Evolutionary conservation across 2,329 filamentous ascomycete genomes (phyloP).

Genomic region (Didymella exigua): DNA sequence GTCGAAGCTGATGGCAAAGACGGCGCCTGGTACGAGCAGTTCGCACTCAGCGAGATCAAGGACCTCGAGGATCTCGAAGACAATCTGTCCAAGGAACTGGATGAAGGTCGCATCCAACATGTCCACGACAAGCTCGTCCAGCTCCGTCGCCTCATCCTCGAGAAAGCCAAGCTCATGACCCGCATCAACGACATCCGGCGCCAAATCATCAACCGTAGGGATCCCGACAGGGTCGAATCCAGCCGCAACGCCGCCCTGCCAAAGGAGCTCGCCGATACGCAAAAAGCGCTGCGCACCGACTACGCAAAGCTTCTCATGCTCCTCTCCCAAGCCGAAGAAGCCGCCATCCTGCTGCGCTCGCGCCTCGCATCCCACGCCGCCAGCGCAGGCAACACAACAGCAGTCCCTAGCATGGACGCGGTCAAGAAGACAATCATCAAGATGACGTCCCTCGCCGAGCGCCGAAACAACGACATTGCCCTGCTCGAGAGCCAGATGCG

Average conservation of each 20-base stretch:
- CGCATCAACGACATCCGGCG: constrained; percentile 81
- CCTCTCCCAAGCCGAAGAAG: constrained; percentile 79
- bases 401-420: constrained; percentile 83
- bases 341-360: constrained; percentile 76
- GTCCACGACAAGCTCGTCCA: constrained; percentile 71
- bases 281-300: constrained; percentile 79
- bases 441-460: constrained; percentile 91
- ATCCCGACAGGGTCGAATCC: constrained; percentile 69
- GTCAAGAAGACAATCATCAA: constrained; percentile 90
- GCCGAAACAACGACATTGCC: constrained; percentile 87
- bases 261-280: constrained; percentile 80
- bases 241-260: constrained; percentile 76
- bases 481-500: constrained; percentile 86
- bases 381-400: constrained; percentile 52
- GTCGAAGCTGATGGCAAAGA: constrained; percentile 45
- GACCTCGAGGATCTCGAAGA: constrained; percentile 67
- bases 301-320: constrained; percentile 75
- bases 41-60: constrained; percentile 77
- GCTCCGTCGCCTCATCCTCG: constrained; percentile 70
- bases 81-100: constrained; percentile 68
- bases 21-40: constrained; percentile 63
- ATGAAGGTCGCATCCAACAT: constrained; percentile 70
- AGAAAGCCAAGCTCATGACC: constrained; percentile 69
- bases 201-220: constrained; percentile 71
- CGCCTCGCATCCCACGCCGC: constrained; percentile 67